Percentiles rank a stretch among this genome's conserved stretches.
phyloP scores from a whole-genome alignment of 2,329 filamentous ascomycete species.

The Nemania serpens region DNA sequence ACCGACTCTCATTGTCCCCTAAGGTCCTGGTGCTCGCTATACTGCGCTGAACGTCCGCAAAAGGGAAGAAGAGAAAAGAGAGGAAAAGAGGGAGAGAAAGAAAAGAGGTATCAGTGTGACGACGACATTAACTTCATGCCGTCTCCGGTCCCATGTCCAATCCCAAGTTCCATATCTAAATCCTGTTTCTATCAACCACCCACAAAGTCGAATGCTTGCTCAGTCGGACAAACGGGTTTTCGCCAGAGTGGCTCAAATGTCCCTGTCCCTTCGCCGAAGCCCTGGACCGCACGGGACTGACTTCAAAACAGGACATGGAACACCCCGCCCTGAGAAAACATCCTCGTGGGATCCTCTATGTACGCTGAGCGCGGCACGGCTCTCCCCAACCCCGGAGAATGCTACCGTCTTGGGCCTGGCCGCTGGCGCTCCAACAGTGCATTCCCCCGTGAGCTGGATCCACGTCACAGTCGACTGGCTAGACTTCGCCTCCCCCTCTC shows the following conservation, averaged over 20 bases:
- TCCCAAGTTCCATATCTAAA: constrained; percentile 16
- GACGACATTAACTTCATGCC: background rate
- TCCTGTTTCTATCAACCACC: background rate
- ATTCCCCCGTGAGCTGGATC: background rate
- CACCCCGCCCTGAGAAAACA: background rate
- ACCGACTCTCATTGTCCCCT: constrained; percentile 4
- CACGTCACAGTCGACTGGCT: background rate
- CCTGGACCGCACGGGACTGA: background rate
- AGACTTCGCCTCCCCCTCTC: background rate
- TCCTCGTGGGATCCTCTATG: constrained; percentile 10
- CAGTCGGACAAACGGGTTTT: background rate
- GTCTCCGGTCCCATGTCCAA: constrained; percentile 13
- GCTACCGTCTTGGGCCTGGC: background rate
- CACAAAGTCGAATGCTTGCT: too few relatives aligned
- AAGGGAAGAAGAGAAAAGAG: background rate
- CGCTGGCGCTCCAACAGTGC: background rate
- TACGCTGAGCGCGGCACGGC: constrained; percentile 1
- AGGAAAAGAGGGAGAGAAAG: background rate
- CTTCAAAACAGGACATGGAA: background rate
- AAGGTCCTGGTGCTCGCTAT: constrained; percentile 17
- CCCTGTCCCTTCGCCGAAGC: background rate
- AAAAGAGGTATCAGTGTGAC: constrained; percentile 1
- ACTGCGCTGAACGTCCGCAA: constrained; percentile 3
- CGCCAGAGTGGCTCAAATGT: too few relatives aligned
- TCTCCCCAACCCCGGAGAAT: background rate